Evolutionary conservation across 78 protist species (phyloP).

Genomic region (Trichosphaerium sp.): DNA sequence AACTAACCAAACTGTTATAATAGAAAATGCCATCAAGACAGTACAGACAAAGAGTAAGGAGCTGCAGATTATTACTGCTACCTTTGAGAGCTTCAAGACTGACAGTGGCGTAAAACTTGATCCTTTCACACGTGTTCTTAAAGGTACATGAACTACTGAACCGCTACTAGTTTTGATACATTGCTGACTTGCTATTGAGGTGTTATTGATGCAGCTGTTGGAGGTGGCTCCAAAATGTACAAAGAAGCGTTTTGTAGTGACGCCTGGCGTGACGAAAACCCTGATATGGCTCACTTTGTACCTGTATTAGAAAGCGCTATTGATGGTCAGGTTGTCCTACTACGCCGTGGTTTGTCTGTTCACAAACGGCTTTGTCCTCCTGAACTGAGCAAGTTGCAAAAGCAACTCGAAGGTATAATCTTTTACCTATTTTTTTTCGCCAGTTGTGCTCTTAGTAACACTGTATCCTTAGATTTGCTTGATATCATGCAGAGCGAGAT

Average conservation of each 20-base stretch:
- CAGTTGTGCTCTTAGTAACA: too few relatives aligned
- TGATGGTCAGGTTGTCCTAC: not conserved
- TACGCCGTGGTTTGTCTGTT: too few relatives aligned
- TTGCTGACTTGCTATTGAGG: conserved; percentile 10
- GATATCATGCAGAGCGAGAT: too few relatives aligned
- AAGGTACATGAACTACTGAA: not conserved
- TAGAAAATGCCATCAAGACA: conserved; percentile 53
- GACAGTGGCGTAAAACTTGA: conserved; percentile 2
- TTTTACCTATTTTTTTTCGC: too few relatives aligned
- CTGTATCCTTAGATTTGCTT: too few relatives aligned
- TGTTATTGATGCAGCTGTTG: conserved; percentile 68
- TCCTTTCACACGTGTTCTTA: conserved; percentile 55
- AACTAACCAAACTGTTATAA: conserved; percentile 4
- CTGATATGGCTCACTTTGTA: conserved; percentile 3
- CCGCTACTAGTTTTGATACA: not conserved
- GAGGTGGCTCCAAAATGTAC: conserved; percentile 57
- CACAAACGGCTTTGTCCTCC: too few relatives aligned
- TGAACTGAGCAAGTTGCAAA: too few relatives aligned
- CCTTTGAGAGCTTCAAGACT: conserved; percentile 9
- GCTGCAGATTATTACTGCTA: conserved; percentile 19
- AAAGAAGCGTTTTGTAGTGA: conserved; percentile 39
- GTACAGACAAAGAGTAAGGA: conserved; percentile 45
- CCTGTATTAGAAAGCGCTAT: not conserved
- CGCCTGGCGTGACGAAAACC: conserved; percentile 16
- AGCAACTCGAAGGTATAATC: too few relatives aligned